Evolutionary conservation across 345 rosid species (phyloP).

Genomic region (Populus alba): DNA sequence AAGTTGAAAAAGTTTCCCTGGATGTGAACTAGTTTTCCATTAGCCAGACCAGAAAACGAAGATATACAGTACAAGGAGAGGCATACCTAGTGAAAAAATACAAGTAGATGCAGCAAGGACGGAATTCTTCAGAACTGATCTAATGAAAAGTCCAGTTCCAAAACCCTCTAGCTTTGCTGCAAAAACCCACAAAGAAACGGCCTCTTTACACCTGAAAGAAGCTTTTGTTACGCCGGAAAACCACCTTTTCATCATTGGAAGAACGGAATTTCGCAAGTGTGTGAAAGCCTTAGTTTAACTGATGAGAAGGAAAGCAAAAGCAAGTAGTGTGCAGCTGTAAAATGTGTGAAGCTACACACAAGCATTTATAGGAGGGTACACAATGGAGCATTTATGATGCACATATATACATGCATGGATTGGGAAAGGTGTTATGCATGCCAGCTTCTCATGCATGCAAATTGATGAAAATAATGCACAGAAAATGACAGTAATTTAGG

Average conservation of each 20-base stretch:
- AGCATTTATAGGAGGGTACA: neutral
- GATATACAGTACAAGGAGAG: neutral
- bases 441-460: neutral
- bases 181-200: constrained; percentile 27
- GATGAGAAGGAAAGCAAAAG: neutral
- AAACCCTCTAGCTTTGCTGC: constrained; percentile 9
- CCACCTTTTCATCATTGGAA: constrained; percentile 20
- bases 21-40: neutral
- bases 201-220: constrained; percentile 18
- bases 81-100: constrained; percentile 54
- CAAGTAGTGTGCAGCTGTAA: neutral
- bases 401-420: neutral
- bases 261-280: neutral
- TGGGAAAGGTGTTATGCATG: neutral
- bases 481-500: too few relatives aligned
- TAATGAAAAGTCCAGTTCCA: constrained; percentile 13
- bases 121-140: constrained; percentile 23
- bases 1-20: neutral
- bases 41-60: neutral
- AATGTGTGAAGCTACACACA: neutral
- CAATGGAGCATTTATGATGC: too few relatives aligned
- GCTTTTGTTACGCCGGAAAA: constrained; percentile 21
- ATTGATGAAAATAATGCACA: neutral
- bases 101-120: constrained; percentile 48
- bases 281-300: neutral